phyloP scores from a whole-genome alignment of 2,329 filamentous ascomycete species.

The Aspergillus terreus region DNA sequence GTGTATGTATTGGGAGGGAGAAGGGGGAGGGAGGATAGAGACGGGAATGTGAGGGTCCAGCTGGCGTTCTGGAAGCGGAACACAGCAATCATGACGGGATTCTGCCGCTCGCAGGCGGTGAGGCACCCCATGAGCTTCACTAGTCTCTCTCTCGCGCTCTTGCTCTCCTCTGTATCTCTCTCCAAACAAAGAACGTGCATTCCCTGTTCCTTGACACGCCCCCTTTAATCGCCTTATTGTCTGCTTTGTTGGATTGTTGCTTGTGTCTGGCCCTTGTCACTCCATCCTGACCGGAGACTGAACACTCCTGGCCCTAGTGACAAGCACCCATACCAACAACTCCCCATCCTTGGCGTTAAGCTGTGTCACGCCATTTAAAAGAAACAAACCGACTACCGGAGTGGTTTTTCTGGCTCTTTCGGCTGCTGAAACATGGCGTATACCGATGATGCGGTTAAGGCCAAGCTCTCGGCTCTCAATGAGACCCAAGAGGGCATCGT shows the following conservation, averaged over 20 bases:
- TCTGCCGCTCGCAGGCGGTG: constrained; percentile 18
- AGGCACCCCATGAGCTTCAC: constrained; percentile 7
- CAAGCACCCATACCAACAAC: not conserved
- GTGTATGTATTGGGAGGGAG: constrained; percentile 3
- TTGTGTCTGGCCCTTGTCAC: too few relatives aligned
- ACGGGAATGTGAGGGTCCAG: constrained; percentile 17
- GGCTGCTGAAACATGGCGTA: constrained; percentile 69
- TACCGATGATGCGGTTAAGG: constrained; percentile 89
- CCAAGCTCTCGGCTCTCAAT: constrained; percentile 91
- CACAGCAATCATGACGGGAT: constrained; percentile 12
- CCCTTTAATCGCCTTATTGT: too few relatives aligned
- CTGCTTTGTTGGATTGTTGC: too few relatives aligned
- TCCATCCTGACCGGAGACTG: too few relatives aligned
- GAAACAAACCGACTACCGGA: too few relatives aligned
- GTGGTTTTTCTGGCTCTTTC: not conserved
- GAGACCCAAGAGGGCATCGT: constrained; percentile 98
- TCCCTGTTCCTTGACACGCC: not conserved
- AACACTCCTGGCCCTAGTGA: too few relatives aligned
- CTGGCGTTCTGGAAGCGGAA: constrained; percentile 14
- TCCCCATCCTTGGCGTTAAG: not conserved
- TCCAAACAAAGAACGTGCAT: not conserved
- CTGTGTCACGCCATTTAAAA: too few relatives aligned
- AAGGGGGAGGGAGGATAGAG: constrained; percentile 3
- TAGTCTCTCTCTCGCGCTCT: not conserved
- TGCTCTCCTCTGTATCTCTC: not conserved